These are phyloP conservation scores for Vigna trinervia DNA, from an alignment of 306 rosid species.

Conservation along the genomic window DNA sequence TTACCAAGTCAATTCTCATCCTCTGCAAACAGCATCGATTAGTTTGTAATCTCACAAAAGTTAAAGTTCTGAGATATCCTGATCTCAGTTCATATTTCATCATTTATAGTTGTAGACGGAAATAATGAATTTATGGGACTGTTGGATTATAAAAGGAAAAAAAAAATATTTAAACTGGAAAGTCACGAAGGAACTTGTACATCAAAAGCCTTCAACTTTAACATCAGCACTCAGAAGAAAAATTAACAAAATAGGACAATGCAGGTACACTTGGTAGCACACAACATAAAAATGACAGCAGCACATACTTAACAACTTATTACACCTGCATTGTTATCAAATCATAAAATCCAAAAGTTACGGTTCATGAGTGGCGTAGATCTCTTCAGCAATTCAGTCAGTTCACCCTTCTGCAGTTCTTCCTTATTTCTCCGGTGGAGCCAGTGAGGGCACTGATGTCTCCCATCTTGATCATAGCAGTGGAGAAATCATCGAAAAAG, in stretches of 20 bases:
- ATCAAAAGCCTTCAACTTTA: constrained; percentile 7
- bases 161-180: no score
- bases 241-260: not conserved
- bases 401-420: constrained; percentile 71
- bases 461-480: constrained; percentile 86
- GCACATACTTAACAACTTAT: not conserved
- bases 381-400: not conserved
- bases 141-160: no score
- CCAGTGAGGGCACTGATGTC: constrained; percentile 87
- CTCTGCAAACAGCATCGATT: no score
- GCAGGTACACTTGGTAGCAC: constrained; percentile 2
- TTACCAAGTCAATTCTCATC: no score
- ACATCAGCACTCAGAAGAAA: not conserved
- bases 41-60: no score
- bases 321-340: not conserved
- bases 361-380: not conserved
- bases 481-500: constrained; percentile 65
- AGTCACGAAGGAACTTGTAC: not conserved
- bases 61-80: no score
- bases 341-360: not conserved
- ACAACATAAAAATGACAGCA: not conserved
- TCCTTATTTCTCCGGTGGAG: constrained; percentile 75
- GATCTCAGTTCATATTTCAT: no score
- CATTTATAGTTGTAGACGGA: no score
- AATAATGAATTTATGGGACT: no score